These are phyloP conservation scores for Globisporangium mamillatum DNA, from an alignment of 352 stramenopile species.

Conservation along the genomic window DNA sequence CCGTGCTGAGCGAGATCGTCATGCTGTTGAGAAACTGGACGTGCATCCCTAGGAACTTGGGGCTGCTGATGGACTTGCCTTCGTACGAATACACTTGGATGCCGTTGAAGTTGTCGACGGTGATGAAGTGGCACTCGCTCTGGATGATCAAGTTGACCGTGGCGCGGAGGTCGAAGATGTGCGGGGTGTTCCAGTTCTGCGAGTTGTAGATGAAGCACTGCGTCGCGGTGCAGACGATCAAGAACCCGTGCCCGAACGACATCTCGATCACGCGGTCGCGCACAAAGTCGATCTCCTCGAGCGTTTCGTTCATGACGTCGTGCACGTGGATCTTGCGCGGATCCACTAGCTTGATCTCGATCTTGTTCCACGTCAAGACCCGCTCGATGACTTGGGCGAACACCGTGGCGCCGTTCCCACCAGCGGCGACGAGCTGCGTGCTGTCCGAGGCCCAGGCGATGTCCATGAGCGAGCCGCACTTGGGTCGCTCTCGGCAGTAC, in stretches of 20 bases:
- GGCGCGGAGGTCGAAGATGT: constrained; percentile 90
- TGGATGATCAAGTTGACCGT: constrained; percentile 87
- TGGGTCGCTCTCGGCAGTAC: constrained; percentile 78
- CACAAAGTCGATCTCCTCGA: constrained; percentile 91
- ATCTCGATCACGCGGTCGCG: constrained; percentile 92
- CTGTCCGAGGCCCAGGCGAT: constrained; percentile 89
- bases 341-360: constrained; percentile 80
- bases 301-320: constrained; percentile 87
- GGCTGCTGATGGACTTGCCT: constrained; percentile 83
- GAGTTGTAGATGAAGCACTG: constrained; percentile 93
- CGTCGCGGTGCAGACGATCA: constrained; percentile 91
- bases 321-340: constrained; percentile 88
- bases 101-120: constrained; percentile 86
- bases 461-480: constrained; percentile 84
- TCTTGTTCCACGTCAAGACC: constrained; percentile 86
- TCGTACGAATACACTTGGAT: constrained; percentile 93
- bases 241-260: constrained; percentile 87
- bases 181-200: constrained; percentile 91
- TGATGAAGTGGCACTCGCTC: constrained; percentile 87
- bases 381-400: constrained; percentile 90
- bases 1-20: constrained; percentile 84
- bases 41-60: constrained; percentile 85
- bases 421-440: constrained; percentile 87
- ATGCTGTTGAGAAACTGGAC: constrained; percentile 85
- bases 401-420: constrained; percentile 84